Base-by-base conservation (phyloP, 352 stramenopile species). In the Pythium monospermum region DNA sequence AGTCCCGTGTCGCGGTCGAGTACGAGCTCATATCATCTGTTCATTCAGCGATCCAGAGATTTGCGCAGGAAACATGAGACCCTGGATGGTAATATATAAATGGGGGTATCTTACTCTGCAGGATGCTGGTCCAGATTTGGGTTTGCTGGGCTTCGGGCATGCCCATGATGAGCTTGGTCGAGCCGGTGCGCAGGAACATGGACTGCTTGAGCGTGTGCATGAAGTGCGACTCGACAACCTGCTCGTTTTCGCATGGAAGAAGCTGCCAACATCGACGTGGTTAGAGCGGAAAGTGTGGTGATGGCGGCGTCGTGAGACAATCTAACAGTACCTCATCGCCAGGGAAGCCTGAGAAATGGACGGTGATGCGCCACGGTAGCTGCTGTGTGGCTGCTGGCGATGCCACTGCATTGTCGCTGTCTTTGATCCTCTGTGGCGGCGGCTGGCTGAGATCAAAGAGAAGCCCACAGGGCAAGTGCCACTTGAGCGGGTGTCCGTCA, bases 201-300 rank as follows among this genome's bases (percentile, higher is more conserved):
- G 77, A 69, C 57, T 92, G 82, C 57, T 93, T 93, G 31, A 89
- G 68, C 47, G 73, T 86, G 67, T 93, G 79, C 79, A 93, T 93
- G 38, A 91, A 93, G 64, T 91, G 73, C 16, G 64, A 76, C 63
- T 91, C 82, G 31, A 91, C 71, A 32, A 67, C 83, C 40, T 81
- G 62, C 42, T 91, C 74, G 43, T 89, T 86, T 30, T 89, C 82
- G 37, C 77, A 91, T 21, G 79, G 73, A 23, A 93, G 54, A 5
- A 93, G 58, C 49, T 83, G 49, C 36, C 19, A 1, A 4, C 30
- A 49, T 7, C 13, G n/a, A n/a, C n/a, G n/a, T n/a, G n/a, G n/a
- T n/a, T n/a, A n/a, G n/a, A n/a, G n/a, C n/a, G n/a, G n/a, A 32
- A 12, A 50, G 21, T 22, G 23, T 23, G 11, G 7, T 33, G 2